Percentiles rank a stretch among this genome's conserved stretches.
Evolutionary conservation across 2,329 filamentous ascomycete genomes (phyloP).

Genomic region (Aureobasidium sp.): DNA sequence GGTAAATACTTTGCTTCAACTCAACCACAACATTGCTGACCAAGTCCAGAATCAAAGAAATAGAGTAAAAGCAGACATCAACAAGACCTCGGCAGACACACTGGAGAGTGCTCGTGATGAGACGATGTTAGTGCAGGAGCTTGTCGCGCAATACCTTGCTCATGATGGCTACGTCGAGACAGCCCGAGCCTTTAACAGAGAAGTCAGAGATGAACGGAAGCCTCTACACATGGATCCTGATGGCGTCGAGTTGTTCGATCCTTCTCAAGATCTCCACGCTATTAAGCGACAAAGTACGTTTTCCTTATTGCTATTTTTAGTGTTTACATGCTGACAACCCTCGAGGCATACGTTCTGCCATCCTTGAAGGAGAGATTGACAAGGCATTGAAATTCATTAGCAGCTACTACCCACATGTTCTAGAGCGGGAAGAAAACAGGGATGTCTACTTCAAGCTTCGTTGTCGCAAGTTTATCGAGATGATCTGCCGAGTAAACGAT

Average conservation of each 20-base stretch:
- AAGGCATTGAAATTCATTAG: constrained; percentile 75
- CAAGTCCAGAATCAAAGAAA: constrained; percentile 48
- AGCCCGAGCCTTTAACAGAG: constrained; percentile 75
- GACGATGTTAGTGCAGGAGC: constrained; percentile 68
- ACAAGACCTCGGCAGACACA: constrained; percentile 45
- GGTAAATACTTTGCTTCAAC: constrained; percentile 40
- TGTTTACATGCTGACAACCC: background rate
- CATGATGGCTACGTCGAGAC: constrained; percentile 96
- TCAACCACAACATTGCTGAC: constrained; percentile 12
- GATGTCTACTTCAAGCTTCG: constrained; percentile 80
- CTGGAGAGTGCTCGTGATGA: constrained; percentile 61
- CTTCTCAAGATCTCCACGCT: constrained; percentile 77
- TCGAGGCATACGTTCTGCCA: constrained; percentile 73
- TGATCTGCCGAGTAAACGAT: constrained; percentile 71
- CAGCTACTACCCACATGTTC: constrained; percentile 68
- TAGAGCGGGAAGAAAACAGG: constrained; percentile 59
- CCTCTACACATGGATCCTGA: constrained; percentile 41
- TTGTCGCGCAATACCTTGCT: constrained; percentile 84
- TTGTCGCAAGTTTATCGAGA: constrained; percentile 90
- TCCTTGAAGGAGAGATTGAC: constrained; percentile 89
- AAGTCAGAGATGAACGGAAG: constrained; percentile 65
- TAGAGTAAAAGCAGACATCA: constrained; percentile 55
- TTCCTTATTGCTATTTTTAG: background rate
- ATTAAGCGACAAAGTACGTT: constrained; percentile 72
- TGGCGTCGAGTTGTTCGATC: constrained; percentile 50